Base-by-base conservation (phyloP, 331 rosid genomes). In the Saraca asoca region DNA sequence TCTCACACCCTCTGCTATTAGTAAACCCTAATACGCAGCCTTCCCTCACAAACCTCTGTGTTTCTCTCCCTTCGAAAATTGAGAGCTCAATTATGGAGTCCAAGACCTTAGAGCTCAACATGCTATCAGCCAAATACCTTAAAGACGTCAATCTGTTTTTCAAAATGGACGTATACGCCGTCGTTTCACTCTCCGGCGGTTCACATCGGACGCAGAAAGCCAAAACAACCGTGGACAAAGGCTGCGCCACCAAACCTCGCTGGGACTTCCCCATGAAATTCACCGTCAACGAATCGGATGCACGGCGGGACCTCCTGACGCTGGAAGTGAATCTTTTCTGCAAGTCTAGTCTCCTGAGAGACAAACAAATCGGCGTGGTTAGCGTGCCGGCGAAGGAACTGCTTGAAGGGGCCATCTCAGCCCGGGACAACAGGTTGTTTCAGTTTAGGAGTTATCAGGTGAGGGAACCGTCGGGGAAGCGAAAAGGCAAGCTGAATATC, bases 91-190 rank as follows among this genome's bases (percentile, higher is more conserved):
- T 6, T 31, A 80, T 80, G 82, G 85, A 69, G 59, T 38, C 56
- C n/a, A 68, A 75, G 8, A 70, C 68, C 20, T 24, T 84, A 11
- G 86, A 84, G 17, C 63, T 84, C 46, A 69, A 72, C 38, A 48
- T 84, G 1, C 58, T 73, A 73, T 79, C 89, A 12, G 89, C 89
- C 45, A 73, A 50, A 15, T 84, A 73, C 53, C 82, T 85, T 58
- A 66, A 81, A 15, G 73, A 85, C 29, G 85, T 85, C 9, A 85
- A 81, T 54, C 63, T 85, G 53, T 2, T 85, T 11, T 60, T 75
- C 43, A 81, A 81, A 63, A 85, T 85, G 87, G 85, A 85, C 50
- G 85, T 73, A 0, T 85, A 81, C 77, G 81, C 52, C 64, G 82
- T 76, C 75, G 77, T 81, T 41, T 60, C 75, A 0, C 75, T 85